These are phyloP conservation scores for Cornus kousa DNA, from an alignment of 148 eudicot genomes.

Conservation along the genomic window DNA sequence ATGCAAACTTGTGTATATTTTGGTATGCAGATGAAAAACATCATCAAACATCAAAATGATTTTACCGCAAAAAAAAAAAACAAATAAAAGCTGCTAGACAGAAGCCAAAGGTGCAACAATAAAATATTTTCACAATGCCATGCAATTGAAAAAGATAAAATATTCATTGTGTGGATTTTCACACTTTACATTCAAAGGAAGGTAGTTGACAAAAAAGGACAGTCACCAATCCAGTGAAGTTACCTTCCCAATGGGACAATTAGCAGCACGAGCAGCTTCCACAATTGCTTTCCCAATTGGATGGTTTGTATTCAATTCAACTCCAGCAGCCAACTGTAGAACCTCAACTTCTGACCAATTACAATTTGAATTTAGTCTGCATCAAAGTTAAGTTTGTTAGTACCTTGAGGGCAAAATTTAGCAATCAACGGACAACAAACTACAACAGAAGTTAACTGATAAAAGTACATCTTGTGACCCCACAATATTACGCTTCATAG, in stretches of 20 bases:
- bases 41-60: neutral
- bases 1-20: too few relatives aligned
- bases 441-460: neutral
- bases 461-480: too few relatives aligned
- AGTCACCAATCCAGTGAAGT: neutral
- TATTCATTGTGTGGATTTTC: neutral
- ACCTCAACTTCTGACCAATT: constrained; percentile 65
- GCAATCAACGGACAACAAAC: neutral
- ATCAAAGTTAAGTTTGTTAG: constrained; percentile 10
- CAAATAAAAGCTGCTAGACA: neutral
- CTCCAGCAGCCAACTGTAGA: constrained; percentile 80
- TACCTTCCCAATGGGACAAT: constrained; percentile 54
- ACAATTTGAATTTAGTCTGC: constrained; percentile 25
- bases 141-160: neutral
- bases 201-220: neutral
- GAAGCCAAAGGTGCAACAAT: neutral
- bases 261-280: constrained; percentile 64
- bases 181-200: neutral
- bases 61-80: neutral
- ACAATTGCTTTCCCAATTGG: constrained; percentile 98
- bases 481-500: neutral
- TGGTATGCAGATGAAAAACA: too few relatives aligned
- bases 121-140: neutral
- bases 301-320: constrained; percentile 88
- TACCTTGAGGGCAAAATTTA: neutral